A percentile compares a stretch with the other conserved stretches of the same genome.
Evolutionary conservation across 306 rosid genomes (phyloP).

Genomic region (Sicyos baderoa): DNA sequence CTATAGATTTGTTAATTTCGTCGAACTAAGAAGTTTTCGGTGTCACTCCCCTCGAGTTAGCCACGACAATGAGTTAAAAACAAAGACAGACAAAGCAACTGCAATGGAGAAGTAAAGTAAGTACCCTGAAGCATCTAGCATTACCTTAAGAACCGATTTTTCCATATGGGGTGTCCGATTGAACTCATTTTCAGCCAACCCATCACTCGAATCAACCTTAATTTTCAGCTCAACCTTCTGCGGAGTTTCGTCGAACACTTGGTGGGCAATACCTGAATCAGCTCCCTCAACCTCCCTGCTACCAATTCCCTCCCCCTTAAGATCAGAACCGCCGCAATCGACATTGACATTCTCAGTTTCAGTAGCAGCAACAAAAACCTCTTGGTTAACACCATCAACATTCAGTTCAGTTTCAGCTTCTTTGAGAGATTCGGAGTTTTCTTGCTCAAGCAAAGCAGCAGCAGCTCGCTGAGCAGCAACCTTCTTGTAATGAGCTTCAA

Average conservation of each 20-base stretch:
- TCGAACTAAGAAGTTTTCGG: too few relatives aligned
- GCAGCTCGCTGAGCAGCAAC: conserved; percentile 80
- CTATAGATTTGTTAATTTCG: too few relatives aligned
- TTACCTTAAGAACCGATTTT: conserved; percentile 43
- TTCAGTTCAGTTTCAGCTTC: conserved; percentile 17
- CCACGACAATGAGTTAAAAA: too few relatives aligned
- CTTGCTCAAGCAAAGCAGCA: conserved; percentile 69
- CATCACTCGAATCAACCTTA: conserved; percentile 26
- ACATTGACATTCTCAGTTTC: not conserved
- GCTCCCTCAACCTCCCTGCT: conserved; percentile 28
- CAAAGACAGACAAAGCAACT: too few relatives aligned
- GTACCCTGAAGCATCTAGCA: not conserved
- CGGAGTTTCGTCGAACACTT: conserved; percentile 21
- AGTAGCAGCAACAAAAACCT: too few relatives aligned
- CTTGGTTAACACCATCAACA: not conserved
- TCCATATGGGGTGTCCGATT: conserved; percentile 32
- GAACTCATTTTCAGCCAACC: conserved; percentile 30
- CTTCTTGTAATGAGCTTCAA: conserved; percentile 95
- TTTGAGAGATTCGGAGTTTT: conserved; percentile 26
- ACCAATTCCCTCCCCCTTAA: conserved; percentile 25
- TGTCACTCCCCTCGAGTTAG: too few relatives aligned
- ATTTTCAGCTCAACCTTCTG: conserved; percentile 27
- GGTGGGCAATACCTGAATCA: conserved; percentile 24
- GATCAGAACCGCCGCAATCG: conserved; percentile 18
- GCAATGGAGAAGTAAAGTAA: too few relatives aligned